A percentile compares a stretch with the other conserved stretches of the same genome.
Conservation (phyloP, 805 yeast genomes). For the Candida ulmi region DNA sequence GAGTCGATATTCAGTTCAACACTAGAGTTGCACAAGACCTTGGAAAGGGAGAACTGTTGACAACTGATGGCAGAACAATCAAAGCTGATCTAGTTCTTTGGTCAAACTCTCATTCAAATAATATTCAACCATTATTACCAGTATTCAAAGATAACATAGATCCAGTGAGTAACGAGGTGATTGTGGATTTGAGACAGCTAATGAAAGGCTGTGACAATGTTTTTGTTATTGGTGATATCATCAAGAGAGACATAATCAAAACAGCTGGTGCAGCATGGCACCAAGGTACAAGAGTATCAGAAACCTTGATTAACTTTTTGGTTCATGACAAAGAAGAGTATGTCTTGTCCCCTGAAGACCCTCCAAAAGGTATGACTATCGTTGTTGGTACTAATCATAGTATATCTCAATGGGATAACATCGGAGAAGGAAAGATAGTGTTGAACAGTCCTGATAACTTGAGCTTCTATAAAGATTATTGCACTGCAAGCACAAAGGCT, state of each 20-base stretch:
- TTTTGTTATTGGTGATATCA: conserved; percentile 34
- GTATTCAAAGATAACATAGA: conserved; percentile 21
- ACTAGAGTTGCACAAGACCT: conserved; percentile 26
- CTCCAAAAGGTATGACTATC: conserved; percentile 22
- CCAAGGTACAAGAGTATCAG: conserved; percentile 19
- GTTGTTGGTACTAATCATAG: conserved; percentile 20
- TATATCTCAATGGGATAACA: conserved; percentile 18
- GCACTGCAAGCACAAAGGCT: conserved; percentile 10
- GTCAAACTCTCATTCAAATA: conserved; percentile 32
- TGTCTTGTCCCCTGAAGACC: conserved; percentile 9
- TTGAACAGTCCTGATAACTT: conserved; percentile 22
- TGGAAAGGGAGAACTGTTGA: conserved; percentile 17
- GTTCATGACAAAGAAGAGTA: conserved; percentile 10
- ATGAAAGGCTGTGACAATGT: conserved; percentile 22
- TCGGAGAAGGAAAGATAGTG: conserved; percentile 25
- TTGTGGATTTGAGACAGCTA: conserved; percentile 22
- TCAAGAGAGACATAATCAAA: conserved; percentile 31
- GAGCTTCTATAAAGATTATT: conserved; percentile 27
- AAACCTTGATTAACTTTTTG: conserved; percentile 13
- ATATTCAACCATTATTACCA: conserved; percentile 25
- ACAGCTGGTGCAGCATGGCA: conserved; percentile 35
- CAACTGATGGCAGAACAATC: conserved; percentile 23
- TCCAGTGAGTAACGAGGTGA: conserved; percentile 16
- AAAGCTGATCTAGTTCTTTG: conserved; percentile 30
- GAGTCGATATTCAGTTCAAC: conserved; percentile 24